These are phyloP conservation scores for Onygenales sp. DNA, from an alignment of 2,329 filamentous ascomycete genomes.

Conservation along the genomic window DNA sequence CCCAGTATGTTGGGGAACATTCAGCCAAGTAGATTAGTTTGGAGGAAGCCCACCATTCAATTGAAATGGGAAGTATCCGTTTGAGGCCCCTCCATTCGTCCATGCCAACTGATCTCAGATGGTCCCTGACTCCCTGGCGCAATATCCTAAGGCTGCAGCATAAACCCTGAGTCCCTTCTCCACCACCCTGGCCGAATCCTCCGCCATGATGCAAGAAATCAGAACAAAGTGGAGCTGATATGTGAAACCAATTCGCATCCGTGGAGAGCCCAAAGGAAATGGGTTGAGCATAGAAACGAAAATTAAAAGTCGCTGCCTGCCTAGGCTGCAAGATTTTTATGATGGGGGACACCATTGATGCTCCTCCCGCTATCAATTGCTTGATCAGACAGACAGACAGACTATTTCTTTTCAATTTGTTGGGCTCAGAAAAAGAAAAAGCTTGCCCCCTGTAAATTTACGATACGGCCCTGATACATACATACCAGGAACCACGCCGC, in stretches of 20 bases:
- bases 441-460: no score
- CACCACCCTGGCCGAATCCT: background rate
- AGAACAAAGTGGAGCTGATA: background rate
- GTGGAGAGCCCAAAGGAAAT: background rate
- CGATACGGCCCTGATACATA: no score
- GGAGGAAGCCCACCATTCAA: no score
- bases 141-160: background rate
- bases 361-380: background rate
- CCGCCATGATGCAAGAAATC: background rate
- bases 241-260: background rate
- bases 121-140: background rate
- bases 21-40: no score
- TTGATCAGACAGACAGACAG: background rate
- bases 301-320: constrained; percentile 1
- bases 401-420: no score
- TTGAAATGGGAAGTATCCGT: no score
- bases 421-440: no score
- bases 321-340: constrained; percentile 1
- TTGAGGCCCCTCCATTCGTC: background rate
- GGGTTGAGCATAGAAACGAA: background rate
- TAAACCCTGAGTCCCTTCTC: no score
- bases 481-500: no score
- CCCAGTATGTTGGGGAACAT: no score
- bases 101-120: background rate
- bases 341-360: background rate